Percentiles rank a stretch among this genome's conserved stretches.
phyloP scores from a whole-genome alignment of 2,329 filamentous ascomycete species.

The Diplodia corticola region DNA sequence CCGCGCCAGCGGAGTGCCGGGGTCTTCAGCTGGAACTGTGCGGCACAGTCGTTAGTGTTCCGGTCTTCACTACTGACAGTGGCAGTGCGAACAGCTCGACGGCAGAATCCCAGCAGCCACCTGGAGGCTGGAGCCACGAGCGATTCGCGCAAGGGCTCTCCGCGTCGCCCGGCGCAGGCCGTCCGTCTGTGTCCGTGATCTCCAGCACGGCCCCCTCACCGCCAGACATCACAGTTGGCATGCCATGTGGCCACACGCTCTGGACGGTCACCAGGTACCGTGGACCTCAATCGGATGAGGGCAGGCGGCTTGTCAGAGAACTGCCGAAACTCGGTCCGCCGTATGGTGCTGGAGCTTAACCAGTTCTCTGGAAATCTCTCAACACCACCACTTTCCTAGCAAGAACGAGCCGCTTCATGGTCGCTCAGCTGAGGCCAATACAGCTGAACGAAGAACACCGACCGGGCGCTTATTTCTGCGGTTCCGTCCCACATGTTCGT shows the following conservation, averaged over 20 bases:
- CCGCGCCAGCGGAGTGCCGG: not conserved
- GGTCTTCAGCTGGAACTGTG: not conserved
- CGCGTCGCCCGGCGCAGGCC: not conserved
- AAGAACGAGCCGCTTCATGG: not conserved
- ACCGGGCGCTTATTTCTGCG: not conserved
- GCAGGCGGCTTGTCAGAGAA: not conserved
- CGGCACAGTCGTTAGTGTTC: not conserved
- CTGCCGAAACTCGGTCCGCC: not conserved
- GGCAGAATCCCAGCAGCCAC: too few relatives aligned
- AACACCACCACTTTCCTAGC: not conserved
- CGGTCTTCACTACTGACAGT: not conserved
- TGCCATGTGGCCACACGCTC: not conserved
- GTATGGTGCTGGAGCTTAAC: not conserved
- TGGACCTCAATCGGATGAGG: not conserved
- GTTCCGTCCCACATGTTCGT: not conserved
- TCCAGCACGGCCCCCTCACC: not conserved
- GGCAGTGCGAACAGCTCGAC: slow-evolving; percentile 3
- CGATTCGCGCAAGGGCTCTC: not conserved
- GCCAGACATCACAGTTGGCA: not conserved
- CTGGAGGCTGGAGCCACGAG: too few relatives aligned
- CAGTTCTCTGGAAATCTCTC: not conserved
- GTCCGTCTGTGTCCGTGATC: not conserved
- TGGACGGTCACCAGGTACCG: not conserved
- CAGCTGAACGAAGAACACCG: not conserved
- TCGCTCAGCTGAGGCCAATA: not conserved